Conservation (phyloP, 2,329 filamentous ascomycete species). For the Fusarium proliferatum region DNA sequence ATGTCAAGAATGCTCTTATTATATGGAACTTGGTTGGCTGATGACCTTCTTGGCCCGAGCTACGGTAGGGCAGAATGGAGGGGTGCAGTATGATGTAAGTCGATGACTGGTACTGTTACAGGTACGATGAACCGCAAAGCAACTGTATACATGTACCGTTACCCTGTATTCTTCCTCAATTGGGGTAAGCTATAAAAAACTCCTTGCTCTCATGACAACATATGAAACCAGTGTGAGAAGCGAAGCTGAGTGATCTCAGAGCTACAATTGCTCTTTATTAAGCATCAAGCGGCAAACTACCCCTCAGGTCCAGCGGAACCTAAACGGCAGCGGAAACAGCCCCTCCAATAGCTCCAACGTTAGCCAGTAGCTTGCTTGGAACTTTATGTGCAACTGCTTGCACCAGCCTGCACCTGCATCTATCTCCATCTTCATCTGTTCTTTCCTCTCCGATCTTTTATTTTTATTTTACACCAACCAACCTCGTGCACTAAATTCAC, state of each 20-base stretch:
- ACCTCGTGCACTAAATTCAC: constrained; percentile 12
- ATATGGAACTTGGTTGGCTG: constrained; percentile 5
- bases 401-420: constrained; percentile 18
- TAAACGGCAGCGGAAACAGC: constrained; percentile 3
- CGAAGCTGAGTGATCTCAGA: not conserved
- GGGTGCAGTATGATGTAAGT: constrained; percentile 26
- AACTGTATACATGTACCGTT: not conserved
- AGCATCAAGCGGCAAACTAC: constrained; percentile 9
- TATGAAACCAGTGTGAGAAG: not conserved
- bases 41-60: not conserved
- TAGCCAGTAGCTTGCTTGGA: constrained; percentile 15
- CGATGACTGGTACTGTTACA: not conserved
- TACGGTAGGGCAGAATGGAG: constrained; percentile 24
- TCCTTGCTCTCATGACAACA: not conserved
- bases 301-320: not conserved
- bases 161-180: not conserved
- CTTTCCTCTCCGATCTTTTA: constrained; percentile 17
- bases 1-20: not conserved
- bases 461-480: constrained; percentile 17
- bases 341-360: constrained; percentile 28
- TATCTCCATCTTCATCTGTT: constrained; percentile 32
- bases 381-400: constrained; percentile 16
- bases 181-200: not conserved
- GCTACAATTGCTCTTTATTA: not conserved
- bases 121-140: constrained; percentile 5